Percentiles rank a stretch among this genome's conserved stretches.
Conservation (phyloP, 129 eudicot genomes). For the Flaveria ramosissima region DNA sequence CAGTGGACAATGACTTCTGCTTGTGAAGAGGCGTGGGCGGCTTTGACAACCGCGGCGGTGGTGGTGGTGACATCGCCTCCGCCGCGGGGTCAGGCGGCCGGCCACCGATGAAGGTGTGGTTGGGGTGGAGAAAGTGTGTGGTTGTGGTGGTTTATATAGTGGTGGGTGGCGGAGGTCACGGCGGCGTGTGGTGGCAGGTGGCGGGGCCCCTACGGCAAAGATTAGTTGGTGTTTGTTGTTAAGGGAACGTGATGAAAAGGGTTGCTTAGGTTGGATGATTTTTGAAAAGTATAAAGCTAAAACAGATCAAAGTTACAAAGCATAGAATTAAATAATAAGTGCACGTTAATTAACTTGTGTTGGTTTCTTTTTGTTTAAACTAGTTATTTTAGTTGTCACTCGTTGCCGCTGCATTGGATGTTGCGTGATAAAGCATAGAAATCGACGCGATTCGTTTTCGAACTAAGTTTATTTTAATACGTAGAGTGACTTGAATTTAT, state of each 20-base stretch:
- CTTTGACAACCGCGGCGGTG: slow-evolving; percentile 23
- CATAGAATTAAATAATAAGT: slow-evolving; percentile 16
- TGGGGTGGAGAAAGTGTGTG: slow-evolving; percentile 5
- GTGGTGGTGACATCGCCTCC: slow-evolving; percentile 24
- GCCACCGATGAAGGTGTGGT: slow-evolving; percentile 21
- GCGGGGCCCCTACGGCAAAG: slow-evolving; percentile 40
- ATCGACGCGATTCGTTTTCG: too few species aligned
- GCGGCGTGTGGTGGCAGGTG: slow-evolving; percentile 32
- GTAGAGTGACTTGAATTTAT: too few species aligned
- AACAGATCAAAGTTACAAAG: slow-evolving; percentile 33
- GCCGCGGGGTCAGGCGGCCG: slow-evolving; percentile 29
- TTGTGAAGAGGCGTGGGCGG: slow-evolving; percentile 28
- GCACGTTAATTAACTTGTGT: slow-evolving; percentile 34
- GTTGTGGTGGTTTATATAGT: slow-evolving; percentile 23
- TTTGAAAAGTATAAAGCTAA: slow-evolving; percentile 38
- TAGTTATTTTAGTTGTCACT: too few species aligned
- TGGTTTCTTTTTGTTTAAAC: neutral
- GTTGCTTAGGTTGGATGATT: slow-evolving; percentile 40
- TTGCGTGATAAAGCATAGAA: too few species aligned
- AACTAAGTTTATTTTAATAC: too few species aligned
- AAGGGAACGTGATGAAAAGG: slow-evolving; percentile 21
- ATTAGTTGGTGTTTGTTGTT: slow-evolving; percentile 34
- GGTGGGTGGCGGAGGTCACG: slow-evolving; percentile 15
- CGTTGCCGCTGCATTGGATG: too few species aligned
- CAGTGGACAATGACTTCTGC: slow-evolving; percentile 32